Base-by-base conservation (phyloP, 2,329 filamentous ascomycete species). In the Colletotrichum zoysiae region DNA sequence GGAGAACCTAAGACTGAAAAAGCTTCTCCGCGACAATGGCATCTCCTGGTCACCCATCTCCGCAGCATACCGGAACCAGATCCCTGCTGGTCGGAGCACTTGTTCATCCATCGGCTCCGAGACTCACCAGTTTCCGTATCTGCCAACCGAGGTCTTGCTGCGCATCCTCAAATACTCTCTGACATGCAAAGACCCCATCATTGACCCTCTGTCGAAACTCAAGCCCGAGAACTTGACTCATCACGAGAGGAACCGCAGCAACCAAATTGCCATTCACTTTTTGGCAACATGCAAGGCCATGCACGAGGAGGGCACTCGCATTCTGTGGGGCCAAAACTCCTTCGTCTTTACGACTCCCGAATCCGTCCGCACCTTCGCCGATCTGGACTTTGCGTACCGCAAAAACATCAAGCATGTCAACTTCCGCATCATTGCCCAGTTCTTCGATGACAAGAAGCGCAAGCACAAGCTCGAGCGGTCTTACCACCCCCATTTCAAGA, bases 281-380 rank as follows among this genome's bases (percentile, higher is more conserved):
- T 79, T 90, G 3, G 82, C 83, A 5, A 87, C 87, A 3, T 88
- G 85, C 78, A 86, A 79, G 74, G 83, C 84, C 20, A 85, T 87
- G 70, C 76, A 84, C 46, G 74, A 78, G 3, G 88, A 90, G 75
- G 88, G 87, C 46, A 84, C 79, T 18, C 83, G 81, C 23, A 81
- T 84, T 60, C 74, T 90, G 14, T 88, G 88, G 85, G 79, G 81
- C 33, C 85, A 82, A 62, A 90, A 90, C 76, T 78, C 79, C 0
- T 89, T 89, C 74, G 78, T 84, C 33, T 90, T 90, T 78, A 90
- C 88, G 0, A 85, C 81, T n/a, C 84, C 84, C 35, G 81, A 84
- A 48, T 82, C 86, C 3, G 78, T 90, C 6, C 82, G 82, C 50
- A 82, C 84, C 60, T 88, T 90, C 74, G 79, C 82, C 59, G 84